These are phyloP conservation scores for Dryas alaskensis DNA, from an alignment of 306 rosid genomes.

Conservation along the genomic window DNA sequence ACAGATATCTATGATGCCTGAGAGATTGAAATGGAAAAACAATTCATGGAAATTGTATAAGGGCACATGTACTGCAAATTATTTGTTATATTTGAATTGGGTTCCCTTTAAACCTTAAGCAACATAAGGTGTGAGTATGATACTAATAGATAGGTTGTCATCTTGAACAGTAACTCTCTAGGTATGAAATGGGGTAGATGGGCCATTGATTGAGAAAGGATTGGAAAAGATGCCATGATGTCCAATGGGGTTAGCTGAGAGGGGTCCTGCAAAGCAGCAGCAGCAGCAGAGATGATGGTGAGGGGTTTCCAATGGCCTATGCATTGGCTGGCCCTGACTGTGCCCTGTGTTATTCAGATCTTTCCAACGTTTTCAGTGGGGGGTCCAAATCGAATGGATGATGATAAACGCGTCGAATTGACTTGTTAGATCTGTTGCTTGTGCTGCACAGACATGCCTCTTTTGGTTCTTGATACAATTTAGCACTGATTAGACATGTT, in stretches of 20 bases:
- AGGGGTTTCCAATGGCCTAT: slow-evolving; percentile 30
- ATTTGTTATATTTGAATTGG: not conserved
- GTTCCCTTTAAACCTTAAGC: not conserved
- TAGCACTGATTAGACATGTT: slow-evolving; percentile 26
- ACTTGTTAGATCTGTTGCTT: slow-evolving; percentile 49
- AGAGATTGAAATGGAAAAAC: slow-evolving; percentile 17
- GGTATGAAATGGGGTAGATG: slow-evolving; percentile 34
- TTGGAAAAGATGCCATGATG: slow-evolving; percentile 18
- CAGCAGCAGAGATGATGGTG: slow-evolving; percentile 27
- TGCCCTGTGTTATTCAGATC: slow-evolving; percentile 19
- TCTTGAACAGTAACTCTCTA: slow-evolving; percentile 42
- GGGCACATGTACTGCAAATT: not conserved
- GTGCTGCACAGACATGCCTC: slow-evolving; percentile 43
- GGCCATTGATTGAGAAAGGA: slow-evolving; percentile 42
- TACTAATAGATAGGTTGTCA: slow-evolving; percentile 30
- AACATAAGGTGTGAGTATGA: not conserved
- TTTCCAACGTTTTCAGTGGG: slow-evolving; percentile 34
- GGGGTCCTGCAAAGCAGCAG: not conserved
- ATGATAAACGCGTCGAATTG: slow-evolving; percentile 42
- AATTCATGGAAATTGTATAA: not conserved
- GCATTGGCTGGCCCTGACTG: slow-evolving; percentile 31
- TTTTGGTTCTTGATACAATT: slow-evolving; percentile 29
- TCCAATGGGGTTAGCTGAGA: slow-evolving; percentile 5
- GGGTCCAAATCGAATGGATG: slow-evolving; percentile 54
- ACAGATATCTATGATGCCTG: slow-evolving; percentile 5